Conservation (phyloP, 352 stramenopile species). For the Pythium scleroteichum region DNA sequence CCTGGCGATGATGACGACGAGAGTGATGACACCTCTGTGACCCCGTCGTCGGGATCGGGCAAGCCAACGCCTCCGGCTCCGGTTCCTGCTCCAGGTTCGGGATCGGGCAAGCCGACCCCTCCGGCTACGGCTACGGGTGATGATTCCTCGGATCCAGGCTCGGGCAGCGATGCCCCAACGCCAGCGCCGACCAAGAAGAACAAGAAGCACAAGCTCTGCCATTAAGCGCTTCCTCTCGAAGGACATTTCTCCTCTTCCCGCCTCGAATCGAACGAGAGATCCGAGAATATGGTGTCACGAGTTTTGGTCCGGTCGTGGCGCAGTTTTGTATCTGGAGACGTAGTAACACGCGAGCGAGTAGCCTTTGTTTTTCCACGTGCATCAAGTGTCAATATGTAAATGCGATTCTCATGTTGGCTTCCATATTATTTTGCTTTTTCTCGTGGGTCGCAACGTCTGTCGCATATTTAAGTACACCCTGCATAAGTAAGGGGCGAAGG, state of each 20-base stretch:
- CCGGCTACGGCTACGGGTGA: not conserved
- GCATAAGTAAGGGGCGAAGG: too few species aligned
- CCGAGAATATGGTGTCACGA: not conserved
- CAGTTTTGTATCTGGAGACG: slow-evolving; percentile 9
- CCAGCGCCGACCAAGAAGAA: slow-evolving; percentile 2
- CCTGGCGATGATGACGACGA: not conserved
- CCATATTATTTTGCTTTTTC: too few species aligned
- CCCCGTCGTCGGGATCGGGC: not conserved
- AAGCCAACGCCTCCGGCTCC: not conserved
- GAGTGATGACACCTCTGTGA: not conserved
- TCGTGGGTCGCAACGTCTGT: too few species aligned
- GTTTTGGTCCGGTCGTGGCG: not conserved
- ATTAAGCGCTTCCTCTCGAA: slow-evolving; percentile 1
- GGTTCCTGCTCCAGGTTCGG: not conserved
- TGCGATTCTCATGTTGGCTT: too few species aligned
- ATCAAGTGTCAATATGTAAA: too few species aligned
- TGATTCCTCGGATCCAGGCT: too few species aligned
- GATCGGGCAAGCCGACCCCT: not conserved
- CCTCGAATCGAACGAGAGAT: slow-evolving; percentile 6
- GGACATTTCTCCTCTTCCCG: not conserved
- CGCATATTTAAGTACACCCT: too few species aligned
- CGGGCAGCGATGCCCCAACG: not conserved
- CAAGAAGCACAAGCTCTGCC: slow-evolving; percentile 10
- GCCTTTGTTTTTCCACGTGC: not conserved
- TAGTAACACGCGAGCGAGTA: not conserved